Evolutionary conservation across 805 yeast species (phyloP).

Genomic region (Myxozyma kluyveri): DNA sequence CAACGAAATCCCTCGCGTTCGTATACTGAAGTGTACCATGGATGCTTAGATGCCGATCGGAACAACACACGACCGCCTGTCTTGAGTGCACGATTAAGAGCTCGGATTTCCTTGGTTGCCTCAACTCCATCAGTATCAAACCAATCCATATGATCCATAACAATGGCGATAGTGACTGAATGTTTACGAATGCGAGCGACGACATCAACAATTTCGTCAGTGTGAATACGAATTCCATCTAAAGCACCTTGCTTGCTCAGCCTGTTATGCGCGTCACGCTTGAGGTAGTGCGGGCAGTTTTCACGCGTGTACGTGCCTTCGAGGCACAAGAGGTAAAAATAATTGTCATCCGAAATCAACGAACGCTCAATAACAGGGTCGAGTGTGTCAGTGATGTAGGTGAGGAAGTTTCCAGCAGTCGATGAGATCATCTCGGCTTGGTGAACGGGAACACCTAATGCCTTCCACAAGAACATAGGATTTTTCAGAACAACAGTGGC

Average conservation of each 20-base stretch:
- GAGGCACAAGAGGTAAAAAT: constrained; percentile 70
- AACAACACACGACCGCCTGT: constrained; percentile 72
- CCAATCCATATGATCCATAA: constrained; percentile 95
- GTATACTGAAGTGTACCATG: constrained; percentile 74
- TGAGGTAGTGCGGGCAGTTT: constrained; percentile 77
- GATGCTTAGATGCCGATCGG: constrained; percentile 68
- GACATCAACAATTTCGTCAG: constrained; percentile 75
- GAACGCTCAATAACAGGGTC: constrained; percentile 70
- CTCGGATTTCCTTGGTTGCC: constrained; percentile 63
- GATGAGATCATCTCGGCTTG: constrained; percentile 69
- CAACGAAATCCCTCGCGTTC: constrained; percentile 67
- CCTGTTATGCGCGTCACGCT: constrained; percentile 53
- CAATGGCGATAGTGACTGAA: constrained; percentile 70
- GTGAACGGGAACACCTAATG: constrained; percentile 83
- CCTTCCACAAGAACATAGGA: constrained; percentile 84
- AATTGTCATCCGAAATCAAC: constrained; percentile 66
- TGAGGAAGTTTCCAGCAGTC: constrained; percentile 51
- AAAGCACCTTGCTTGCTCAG: constrained; percentile 53
- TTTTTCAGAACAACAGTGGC: constrained; percentile 70
- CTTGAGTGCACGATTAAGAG: constrained; percentile 59
- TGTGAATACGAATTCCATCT: constrained; percentile 71
- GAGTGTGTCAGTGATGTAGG: constrained; percentile 72
- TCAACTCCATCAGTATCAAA: constrained; percentile 64
- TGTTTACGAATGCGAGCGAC: constrained; percentile 60
- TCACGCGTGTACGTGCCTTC: constrained; percentile 56